Evolutionary conservation across 768 basidiomycete genomes (phyloP).

Genomic region (Lactarius quietus): DNA sequence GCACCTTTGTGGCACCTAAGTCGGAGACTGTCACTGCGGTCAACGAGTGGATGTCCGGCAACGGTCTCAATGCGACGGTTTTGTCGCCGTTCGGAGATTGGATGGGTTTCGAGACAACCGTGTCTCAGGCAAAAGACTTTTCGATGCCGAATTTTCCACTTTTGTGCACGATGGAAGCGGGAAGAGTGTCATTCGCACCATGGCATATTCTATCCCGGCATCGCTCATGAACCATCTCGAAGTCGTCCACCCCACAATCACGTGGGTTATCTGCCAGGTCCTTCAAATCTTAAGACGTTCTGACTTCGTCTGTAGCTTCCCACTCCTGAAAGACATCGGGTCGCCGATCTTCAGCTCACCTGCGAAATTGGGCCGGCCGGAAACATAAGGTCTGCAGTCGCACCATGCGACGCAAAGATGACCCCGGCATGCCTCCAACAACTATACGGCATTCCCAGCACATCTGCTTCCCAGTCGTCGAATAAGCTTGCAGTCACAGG

Average conservation of each 20-base stretch:
- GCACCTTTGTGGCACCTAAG: slow-evolving; percentile 18
- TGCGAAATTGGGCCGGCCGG: neutral
- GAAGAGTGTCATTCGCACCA: slow-evolving; percentile 23
- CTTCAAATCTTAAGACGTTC: neutral
- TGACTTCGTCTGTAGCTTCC: slow-evolving; percentile 3
- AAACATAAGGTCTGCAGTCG: neutral
- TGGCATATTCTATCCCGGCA: slow-evolving; percentile 27
- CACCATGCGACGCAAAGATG: slow-evolving; percentile 1
- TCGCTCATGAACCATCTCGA: slow-evolving; percentile 23
- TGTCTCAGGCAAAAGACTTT: slow-evolving; percentile 24
- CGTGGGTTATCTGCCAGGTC: slow-evolving; percentile 2
- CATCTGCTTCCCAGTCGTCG: slow-evolving; percentile 19
- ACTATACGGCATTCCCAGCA: slow-evolving; percentile 28
- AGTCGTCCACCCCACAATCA: slow-evolving; percentile 25
- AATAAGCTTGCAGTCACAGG: slow-evolving; percentile 26
- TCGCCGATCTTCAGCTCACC: neutral
- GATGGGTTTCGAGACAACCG: slow-evolving; percentile 28
- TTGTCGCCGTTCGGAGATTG: slow-evolving; percentile 30
- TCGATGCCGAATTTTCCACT: slow-evolving; percentile 24
- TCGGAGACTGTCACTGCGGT: slow-evolving; percentile 17
- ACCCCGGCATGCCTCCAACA: slow-evolving; percentile 25
- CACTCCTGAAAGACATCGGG: neutral
- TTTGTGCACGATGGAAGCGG: slow-evolving; percentile 23
- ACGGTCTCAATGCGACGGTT: slow-evolving; percentile 20
- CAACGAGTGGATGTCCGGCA: slow-evolving; percentile 11